Conservation (phyloP, 1,284 basidiomycete genomes). For the Boletellus deceptivus region DNA sequence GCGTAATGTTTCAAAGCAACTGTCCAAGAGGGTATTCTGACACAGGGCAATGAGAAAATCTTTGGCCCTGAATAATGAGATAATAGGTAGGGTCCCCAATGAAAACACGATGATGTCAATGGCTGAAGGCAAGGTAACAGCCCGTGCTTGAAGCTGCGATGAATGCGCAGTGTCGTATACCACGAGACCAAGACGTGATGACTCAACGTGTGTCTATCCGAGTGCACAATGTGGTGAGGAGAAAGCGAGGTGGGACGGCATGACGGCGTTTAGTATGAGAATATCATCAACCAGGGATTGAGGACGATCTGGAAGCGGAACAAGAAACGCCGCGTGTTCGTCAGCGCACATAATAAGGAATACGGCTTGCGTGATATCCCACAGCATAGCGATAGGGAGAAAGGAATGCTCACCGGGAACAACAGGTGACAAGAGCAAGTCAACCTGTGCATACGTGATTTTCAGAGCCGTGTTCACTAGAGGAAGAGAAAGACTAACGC, state of each 20-base stretch:
- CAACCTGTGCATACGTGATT: conserved; percentile 39
- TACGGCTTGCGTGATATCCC: neutral
- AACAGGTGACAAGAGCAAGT: conserved; percentile 63
- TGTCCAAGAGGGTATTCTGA: conserved; percentile 14
- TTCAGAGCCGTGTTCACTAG: neutral
- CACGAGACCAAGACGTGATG: neutral
- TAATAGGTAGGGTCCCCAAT: conserved; percentile 17
- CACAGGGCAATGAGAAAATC: neutral
- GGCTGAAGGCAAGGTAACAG: neutral
- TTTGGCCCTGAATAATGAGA: conserved; percentile 7
- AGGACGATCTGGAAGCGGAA: conserved; percentile 56
- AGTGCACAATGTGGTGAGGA: conserved; percentile 1
- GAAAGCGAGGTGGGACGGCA: conserved; percentile 7
- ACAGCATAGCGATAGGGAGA: neutral
- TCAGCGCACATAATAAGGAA: conserved; percentile 15
- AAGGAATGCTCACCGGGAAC: conserved; percentile 53
- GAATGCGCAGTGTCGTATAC: neutral
- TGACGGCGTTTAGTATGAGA: conserved; percentile 52
- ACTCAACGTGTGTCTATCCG: neutral
- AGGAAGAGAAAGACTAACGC: conserved; percentile 41
- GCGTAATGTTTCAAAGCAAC: conserved; percentile 6
- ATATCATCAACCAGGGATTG: conserved; percentile 80
- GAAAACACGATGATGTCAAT: neutral
- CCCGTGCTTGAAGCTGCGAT: neutral
- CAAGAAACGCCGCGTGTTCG: conserved; percentile 13